phyloP scores from a whole-genome alignment of 1,139 yeast species.

The Lodderomyces beijingensis region DNA sequence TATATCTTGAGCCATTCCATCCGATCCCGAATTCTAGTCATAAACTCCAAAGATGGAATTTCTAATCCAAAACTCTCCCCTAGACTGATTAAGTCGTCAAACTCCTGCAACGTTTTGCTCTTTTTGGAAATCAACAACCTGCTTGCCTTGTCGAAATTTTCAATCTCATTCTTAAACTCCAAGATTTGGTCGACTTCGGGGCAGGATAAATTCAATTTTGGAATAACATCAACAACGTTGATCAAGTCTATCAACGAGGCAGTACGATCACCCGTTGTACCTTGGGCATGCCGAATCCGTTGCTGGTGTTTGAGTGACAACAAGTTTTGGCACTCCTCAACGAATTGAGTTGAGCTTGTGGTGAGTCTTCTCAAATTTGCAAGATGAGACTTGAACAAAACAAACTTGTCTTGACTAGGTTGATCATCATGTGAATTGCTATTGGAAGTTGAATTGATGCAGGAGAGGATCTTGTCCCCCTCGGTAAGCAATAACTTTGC shows the following conservation, averaged over 20 bases:
- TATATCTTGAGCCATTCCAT: conserved; percentile 46
- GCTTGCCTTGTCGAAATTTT: conserved; percentile 50
- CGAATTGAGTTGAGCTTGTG: conserved; percentile 45
- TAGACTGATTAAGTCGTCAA: conserved; percentile 43
- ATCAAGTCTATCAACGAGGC: conserved; percentile 16
- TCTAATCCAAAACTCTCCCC: conserved; percentile 61
- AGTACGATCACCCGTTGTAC: conserved; percentile 5
- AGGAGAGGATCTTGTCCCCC: conserved; percentile 49
- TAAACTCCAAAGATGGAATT: conserved; percentile 45
- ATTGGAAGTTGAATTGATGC: conserved; percentile 18
- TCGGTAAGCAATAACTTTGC: conserved; percentile 46
- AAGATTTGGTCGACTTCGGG: conserved; percentile 59
- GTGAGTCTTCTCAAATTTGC: conserved; percentile 43
- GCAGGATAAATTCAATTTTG: conserved; percentile 46
- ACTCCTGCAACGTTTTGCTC: conserved; percentile 30
- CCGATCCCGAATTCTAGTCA: conserved; percentile 47
- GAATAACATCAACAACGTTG: conserved; percentile 43
- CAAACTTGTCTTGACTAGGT: conserved; percentile 12
- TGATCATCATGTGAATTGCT: conserved; percentile 8
- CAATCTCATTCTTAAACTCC: conserved; percentile 52
- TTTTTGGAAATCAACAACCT: conserved; percentile 29
- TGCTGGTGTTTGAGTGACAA: conserved; percentile 50
- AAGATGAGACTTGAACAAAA: conserved; percentile 19
- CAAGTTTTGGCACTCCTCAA: conserved; percentile 53
- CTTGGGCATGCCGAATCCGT: conserved; percentile 32